A percentile compares a stretch with the other conserved stretches of the same genome.
phyloP scores from a whole-genome alignment of 306 rosid species.

The Geum urbanum region DNA sequence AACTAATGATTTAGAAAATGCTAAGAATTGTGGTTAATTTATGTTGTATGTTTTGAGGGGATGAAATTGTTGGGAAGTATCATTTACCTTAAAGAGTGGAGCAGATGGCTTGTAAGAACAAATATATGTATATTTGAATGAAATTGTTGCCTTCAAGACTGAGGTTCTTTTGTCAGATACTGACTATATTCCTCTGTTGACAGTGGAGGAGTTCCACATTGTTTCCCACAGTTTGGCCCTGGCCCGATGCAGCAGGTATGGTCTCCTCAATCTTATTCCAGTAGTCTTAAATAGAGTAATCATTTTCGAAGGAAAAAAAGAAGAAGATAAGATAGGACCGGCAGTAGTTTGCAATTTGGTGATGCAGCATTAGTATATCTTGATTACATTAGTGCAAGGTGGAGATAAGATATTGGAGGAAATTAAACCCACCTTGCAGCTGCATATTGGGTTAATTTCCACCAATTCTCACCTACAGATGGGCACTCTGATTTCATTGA shows the following conservation, averaged over 20 bases:
- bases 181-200: constrained; percentile 38
- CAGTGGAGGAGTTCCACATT: constrained; percentile 96
- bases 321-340: background rate
- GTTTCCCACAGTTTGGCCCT: constrained; percentile 99
- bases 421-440: background rate
- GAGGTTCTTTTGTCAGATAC: constrained; percentile 18
- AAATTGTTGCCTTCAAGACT: constrained; percentile 5
- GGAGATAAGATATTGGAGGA: constrained; percentile 1
- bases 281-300: background rate
- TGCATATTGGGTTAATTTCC: background rate
- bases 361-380: background rate
- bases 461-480: background rate
- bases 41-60: background rate
- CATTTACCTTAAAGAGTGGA: background rate
- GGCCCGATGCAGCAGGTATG: constrained; percentile 85
- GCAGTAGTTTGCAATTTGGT: background rate
- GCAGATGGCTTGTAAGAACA: background rate
- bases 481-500: background rate
- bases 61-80: background rate
- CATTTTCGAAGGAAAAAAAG: background rate
- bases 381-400: background rate
- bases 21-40: background rate
- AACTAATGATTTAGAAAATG: background rate
- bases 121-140: background rate
- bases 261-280: constrained; percentile 5